Percentiles rank a stretch among this genome's conserved stretches.
These are phyloP conservation scores for Fusarium pseudograminearum DNA, from an alignment of 2,329 filamentous ascomycete species.

Conservation along the genomic window DNA sequence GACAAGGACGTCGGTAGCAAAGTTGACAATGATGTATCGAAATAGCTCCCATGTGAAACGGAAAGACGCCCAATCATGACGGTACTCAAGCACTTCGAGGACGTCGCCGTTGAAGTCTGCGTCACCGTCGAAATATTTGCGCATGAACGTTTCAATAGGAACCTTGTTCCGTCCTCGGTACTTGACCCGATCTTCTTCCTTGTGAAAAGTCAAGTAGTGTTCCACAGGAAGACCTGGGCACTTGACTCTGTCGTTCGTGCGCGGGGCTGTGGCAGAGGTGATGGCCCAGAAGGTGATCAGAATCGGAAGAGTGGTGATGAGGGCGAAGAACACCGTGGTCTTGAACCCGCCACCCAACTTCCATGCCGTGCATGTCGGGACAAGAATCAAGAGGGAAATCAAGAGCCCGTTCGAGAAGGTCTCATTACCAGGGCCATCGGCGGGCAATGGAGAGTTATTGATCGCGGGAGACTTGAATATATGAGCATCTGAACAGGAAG, in stretches of 20 bases:
- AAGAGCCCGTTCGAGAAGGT: constrained; percentile 17
- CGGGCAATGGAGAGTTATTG: constrained; percentile 9
- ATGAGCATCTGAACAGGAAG: constrained; percentile 5
- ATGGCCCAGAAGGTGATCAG: constrained; percentile 84
- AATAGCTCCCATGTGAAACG: constrained; percentile 84
- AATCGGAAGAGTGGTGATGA: constrained; percentile 82
- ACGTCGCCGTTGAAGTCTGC: constrained; percentile 93
- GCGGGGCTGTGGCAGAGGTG: constrained; percentile 80
- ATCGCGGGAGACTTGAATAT: constrained; percentile 9
- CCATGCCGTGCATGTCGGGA: constrained; percentile 62
- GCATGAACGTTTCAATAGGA: constrained; percentile 89
- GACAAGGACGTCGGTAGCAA: constrained; percentile 88
- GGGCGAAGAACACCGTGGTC: constrained; percentile 82
- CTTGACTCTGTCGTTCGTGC: constrained; percentile 89
- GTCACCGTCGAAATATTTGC: constrained; percentile 93
- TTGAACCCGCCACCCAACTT: constrained; percentile 88
- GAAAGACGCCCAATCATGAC: constrained; percentile 95
- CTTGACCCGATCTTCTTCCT: constrained; percentile 63
- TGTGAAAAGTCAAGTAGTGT: constrained; percentile 85
- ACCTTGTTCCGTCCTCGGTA: constrained; percentile 82
- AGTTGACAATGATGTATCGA: constrained; percentile 84
- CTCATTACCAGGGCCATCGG: constrained; percentile 17
- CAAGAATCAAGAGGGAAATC: constrained; percentile 10
- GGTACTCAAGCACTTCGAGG: constrained; percentile 87
- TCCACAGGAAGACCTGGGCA: constrained; percentile 87